Base-by-base conservation (phyloP, 805 yeast species). In the Lachancea fermentati region DNA sequence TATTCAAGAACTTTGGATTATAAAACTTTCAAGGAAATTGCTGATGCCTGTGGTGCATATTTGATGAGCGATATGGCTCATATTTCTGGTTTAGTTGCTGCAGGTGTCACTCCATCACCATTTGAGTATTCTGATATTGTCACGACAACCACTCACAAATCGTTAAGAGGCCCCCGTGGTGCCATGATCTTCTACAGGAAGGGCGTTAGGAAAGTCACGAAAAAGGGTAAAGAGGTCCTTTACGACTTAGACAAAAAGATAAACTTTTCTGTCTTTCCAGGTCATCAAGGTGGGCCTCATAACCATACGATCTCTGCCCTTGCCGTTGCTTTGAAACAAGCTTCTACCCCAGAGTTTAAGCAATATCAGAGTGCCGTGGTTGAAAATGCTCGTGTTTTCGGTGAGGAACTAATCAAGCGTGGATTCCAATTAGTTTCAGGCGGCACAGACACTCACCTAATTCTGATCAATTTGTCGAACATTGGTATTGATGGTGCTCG, bases 281-380 rank as follows among this genome's bases (percentile, higher is more conserved):
- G 95, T 50, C 97, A 91, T 67, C 98, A 91, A 73, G 98, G 98
- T 73, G 98, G 98, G 61, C 98, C 98, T 52, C 97, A 91, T 68
- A 91, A 91, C 72, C 97, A 91, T 69, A 91, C 97, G 55, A 91
- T 91, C 59, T 79, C 96, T 49, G 97, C 97, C 15, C 73, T 91
- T 54, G 95, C 97, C 24, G 91, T 88, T 43, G 97, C 97, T 29
- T 76, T 91, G 58, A 86, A 86, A 62, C 97, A 91, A 72, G 89
- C 96, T 42, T 71, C 77, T 38, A 73, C 91, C 34, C 95, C 95
- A 29, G 96, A 86, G 65, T 91, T 81, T 72, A 82, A 76, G 63
- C 73, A 78, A 55, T 91, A 91, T 71, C 97, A 91, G 69, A 67
- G 76, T 59, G 76, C 78, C 52, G 95, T 91, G 19, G 76, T 91